Evolutionary conservation across 2,329 filamentous ascomycete species (phyloP).

Genomic region (Coniochaeta sp.): DNA sequence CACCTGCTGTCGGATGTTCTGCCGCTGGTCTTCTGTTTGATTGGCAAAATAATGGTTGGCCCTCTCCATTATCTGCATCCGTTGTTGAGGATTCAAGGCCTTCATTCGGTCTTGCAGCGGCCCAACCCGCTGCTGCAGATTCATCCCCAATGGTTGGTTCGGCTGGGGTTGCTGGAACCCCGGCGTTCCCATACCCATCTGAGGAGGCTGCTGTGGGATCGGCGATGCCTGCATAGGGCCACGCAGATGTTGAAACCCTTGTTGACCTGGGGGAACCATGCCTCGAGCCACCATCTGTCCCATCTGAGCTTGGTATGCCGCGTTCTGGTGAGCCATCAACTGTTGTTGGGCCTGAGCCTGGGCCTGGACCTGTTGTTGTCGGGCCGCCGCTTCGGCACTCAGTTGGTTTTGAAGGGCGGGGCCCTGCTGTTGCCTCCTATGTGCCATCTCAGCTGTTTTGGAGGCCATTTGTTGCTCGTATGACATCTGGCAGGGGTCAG

Average conservation of each 20-base stretch:
- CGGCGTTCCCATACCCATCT: slow-evolving; percentile 30
- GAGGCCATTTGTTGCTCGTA: slow-evolving; percentile 42
- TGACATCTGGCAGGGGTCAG: slow-evolving; percentile 28
- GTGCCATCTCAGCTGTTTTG: slow-evolving; percentile 42
- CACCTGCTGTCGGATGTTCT: slow-evolving; percentile 30
- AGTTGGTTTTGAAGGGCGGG: slow-evolving; percentile 42
- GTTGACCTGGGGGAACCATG: slow-evolving; percentile 42
- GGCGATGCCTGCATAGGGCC: slow-evolving; percentile 51
- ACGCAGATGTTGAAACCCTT: slow-evolving; percentile 50
- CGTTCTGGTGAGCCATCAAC: slow-evolving; percentile 44
- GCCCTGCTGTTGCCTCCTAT: slow-evolving; percentile 43
- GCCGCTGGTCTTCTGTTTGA: slow-evolving; percentile 38
- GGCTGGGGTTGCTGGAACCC: slow-evolving; percentile 34
- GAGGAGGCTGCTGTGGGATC: slow-evolving; percentile 37
- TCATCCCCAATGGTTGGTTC: slow-evolving; percentile 31
- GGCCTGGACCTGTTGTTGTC: slow-evolving; percentile 15
- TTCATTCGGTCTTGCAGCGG: slow-evolving; percentile 22
- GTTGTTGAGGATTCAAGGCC: slow-evolving; percentile 12
- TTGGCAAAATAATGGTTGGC: slow-evolving; percentile 32
- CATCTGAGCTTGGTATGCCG: slow-evolving; percentile 35
- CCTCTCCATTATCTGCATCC: slow-evolving; percentile 30
- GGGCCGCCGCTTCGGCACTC: slow-evolving; percentile 24
- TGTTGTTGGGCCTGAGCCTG: slow-evolving; percentile 25
- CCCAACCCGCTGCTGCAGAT: slow-evolving; percentile 23
- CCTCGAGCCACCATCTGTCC: slow-evolving; percentile 40